phyloP scores from a whole-genome alignment of 2,329 filamentous ascomycete genomes.

The Fusarium siculi region DNA sequence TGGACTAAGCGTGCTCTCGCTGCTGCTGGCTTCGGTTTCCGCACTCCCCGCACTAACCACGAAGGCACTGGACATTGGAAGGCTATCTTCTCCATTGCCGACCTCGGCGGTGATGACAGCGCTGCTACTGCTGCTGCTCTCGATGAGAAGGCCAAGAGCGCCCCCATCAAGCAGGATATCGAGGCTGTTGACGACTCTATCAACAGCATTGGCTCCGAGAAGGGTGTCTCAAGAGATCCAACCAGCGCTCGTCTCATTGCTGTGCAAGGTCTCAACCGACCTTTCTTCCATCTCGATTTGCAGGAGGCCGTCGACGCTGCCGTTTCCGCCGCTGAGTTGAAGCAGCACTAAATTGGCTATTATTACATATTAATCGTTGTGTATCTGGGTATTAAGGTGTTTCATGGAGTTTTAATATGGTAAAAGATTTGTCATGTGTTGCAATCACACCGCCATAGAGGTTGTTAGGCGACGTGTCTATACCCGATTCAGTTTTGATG shows the following conservation, averaged over 20 bases:
- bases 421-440: neutral
- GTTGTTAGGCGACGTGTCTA: neutral
- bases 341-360: conserved; percentile 34
- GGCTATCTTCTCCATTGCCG: conserved; percentile 92
- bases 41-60: conserved; percentile 44
- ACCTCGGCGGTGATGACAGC: conserved; percentile 78
- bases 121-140: conserved; percentile 65
- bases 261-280: conserved; percentile 59
- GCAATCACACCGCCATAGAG: neutral
- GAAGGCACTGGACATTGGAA: conserved; percentile 58
- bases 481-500: conserved; percentile 3
- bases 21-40: conserved; percentile 63
- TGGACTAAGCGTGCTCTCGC: conserved; percentile 68
- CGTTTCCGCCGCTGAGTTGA: conserved; percentile 49
- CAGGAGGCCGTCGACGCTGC: conserved; percentile 60
- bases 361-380: conserved; percentile 1
- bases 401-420: neutral
- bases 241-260: conserved; percentile 49
- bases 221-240: conserved; percentile 44
- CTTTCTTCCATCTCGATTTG: conserved; percentile 64
- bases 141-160: conserved; percentile 64
- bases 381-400: conserved; percentile 12
- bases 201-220: conserved; percentile 42
- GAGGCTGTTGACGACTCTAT: conserved; percentile 42
- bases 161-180: conserved; percentile 41